Conservation (phyloP, 305 asterid genomes). For the Fraxinus sp. region DNA sequence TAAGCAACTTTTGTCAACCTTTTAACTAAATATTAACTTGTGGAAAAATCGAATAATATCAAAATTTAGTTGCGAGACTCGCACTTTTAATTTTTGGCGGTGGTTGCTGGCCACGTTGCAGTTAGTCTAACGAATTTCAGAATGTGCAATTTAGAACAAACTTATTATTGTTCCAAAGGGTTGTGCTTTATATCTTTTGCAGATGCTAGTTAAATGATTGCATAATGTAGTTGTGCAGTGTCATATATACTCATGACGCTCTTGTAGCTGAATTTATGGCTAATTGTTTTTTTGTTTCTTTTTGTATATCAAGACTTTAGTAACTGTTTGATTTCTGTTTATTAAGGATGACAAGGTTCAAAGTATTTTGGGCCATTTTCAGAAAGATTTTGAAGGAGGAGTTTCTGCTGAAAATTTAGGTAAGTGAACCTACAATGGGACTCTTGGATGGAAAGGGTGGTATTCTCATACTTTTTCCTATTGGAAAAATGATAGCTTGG, state of each 20-base stretch:
- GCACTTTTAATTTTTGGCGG: not conserved
- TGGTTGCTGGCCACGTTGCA: slow-evolving; percentile 3
- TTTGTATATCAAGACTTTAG: not conserved
- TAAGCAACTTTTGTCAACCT: not conserved
- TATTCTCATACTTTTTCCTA: slow-evolving; percentile 24
- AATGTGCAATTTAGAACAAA: not conserved
- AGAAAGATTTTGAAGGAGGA: slow-evolving; percentile 89
- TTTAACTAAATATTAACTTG: not conserved
- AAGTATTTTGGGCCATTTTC: slow-evolving; percentile 70
- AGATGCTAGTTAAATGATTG: slow-evolving; percentile 1
- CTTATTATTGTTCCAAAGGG: not conserved
- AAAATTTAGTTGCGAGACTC: not conserved
- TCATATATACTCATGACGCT: not conserved
- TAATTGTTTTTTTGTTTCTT: not conserved
- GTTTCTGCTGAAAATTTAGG: slow-evolving; percentile 76
- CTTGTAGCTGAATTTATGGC: not conserved
- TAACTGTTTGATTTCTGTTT: slow-evolving; percentile 23
- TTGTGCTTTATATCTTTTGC: not conserved
- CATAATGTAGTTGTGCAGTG: slow-evolving; percentile 12
- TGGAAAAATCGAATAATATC: not conserved
- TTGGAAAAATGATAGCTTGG: slow-evolving; percentile 23
- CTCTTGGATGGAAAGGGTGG: slow-evolving; percentile 17
- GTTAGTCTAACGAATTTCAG: not conserved
- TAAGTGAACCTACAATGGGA: slow-evolving; percentile 35
- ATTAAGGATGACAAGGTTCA: not conserved